Conservation (phyloP, 2,329 filamentous ascomycete species). For the Anthostomella pinea region DNA sequence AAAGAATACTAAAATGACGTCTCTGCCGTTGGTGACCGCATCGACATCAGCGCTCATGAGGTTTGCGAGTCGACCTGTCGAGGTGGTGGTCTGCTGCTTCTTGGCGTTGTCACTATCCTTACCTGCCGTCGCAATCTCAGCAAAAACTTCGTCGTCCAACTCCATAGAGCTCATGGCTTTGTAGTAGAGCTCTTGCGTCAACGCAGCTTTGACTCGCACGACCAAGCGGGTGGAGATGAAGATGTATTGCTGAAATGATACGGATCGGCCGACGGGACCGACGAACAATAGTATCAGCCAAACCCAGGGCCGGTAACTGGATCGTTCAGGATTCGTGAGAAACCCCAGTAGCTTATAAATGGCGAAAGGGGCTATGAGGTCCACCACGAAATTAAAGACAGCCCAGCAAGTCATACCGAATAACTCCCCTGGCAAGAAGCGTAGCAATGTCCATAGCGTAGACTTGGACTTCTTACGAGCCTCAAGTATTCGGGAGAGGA, state of each 20-base stretch:
- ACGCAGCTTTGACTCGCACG: conserved; percentile 53
- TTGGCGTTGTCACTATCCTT: conserved; percentile 25
- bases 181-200: conserved; percentile 58
- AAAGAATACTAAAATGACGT: conserved; percentile 45
- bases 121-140: conserved; percentile 26
- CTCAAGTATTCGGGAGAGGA: conserved; percentile 42
- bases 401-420: conserved; percentile 44
- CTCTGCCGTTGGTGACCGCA: conserved; percentile 49
- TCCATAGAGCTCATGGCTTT: conserved; percentile 55
- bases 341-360: conserved; percentile 54
- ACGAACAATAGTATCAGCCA: conserved; percentile 54
- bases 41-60: conserved; percentile 59
- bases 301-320: conserved; percentile 47
- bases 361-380: conserved; percentile 51
- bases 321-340: conserved; percentile 43
- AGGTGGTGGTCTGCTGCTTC: conserved; percentile 38
- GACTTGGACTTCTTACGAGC: conserved; percentile 42
- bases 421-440: conserved; percentile 43
- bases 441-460: conserved; percentile 45
- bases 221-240: conserved; percentile 56
- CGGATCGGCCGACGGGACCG: conserved; percentile 47
- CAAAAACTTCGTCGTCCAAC: conserved; percentile 52
- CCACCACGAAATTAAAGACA: conserved; percentile 37
- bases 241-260: conserved; percentile 55
- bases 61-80: conserved; percentile 51